Conservation (phyloP, 176 grass and related monocot species). For the Zoysia japonica region DNA sequence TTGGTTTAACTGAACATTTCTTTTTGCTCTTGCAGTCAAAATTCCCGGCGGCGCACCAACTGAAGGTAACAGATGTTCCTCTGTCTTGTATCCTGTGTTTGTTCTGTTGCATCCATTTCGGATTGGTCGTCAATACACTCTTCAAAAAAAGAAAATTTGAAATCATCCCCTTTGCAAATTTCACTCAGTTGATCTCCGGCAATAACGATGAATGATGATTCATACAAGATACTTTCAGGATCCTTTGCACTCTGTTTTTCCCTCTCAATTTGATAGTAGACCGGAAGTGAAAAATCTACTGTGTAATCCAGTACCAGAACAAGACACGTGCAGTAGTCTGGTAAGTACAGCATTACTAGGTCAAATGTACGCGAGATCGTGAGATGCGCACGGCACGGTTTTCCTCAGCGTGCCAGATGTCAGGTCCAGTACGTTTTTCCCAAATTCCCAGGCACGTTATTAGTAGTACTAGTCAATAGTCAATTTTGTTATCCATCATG, state of each 20-base stretch:
- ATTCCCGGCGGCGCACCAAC: conserved; percentile 33
- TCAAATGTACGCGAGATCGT: background rate
- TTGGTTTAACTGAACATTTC: background rate
- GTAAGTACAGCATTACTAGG: background rate
- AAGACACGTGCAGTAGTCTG: background rate
- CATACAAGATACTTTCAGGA: background rate
- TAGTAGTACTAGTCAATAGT: background rate
- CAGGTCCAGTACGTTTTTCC: background rate
- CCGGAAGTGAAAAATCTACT: background rate
- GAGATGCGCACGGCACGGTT: background rate
- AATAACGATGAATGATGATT: no score
- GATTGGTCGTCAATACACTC: background rate
- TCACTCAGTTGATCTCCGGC: background rate
- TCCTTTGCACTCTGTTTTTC: background rate
- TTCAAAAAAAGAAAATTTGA: no score
- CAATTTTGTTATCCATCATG: background rate
- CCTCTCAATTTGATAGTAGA: background rate
- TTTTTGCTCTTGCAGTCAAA: conserved; percentile 32
- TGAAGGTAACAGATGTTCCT: conserved; percentile 29
- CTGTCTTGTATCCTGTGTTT: background rate
- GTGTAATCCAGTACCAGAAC: background rate
- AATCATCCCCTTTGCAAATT: background rate
- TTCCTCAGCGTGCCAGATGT: background rate
- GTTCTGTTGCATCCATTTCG: background rate
- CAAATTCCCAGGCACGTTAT: background rate